Evolutionary conservation across 31 red algal genomes (phyloP).

Genomic region (Bonnemaisonia californica): DNA sequence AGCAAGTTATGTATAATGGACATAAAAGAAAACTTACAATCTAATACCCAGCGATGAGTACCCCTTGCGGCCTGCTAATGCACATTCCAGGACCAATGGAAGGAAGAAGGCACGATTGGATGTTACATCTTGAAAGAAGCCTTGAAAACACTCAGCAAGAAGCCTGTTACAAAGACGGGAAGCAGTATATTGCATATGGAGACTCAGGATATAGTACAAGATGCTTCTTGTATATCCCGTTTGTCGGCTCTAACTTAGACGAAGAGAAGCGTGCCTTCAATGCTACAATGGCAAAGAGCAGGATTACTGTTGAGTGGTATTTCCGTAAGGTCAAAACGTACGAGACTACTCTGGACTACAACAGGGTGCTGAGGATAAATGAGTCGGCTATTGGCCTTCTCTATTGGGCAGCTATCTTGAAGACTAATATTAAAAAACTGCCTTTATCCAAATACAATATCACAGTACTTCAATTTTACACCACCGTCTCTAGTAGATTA

Average conservation of each 20-base stretch:
- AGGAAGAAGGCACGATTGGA: too few relatives aligned
- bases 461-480: constrained; percentile 13
- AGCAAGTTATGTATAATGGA: too few relatives aligned
- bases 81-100: too few relatives aligned
- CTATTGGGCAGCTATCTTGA: neutral
- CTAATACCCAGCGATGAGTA: too few relatives aligned
- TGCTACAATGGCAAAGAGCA: neutral
- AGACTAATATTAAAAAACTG: constrained; percentile 4
- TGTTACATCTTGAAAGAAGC: too few relatives aligned
- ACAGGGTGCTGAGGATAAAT: too few relatives aligned
- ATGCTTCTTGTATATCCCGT: constrained; percentile 5
- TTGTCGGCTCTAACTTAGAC: neutral
- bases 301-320: constrained; percentile 24
- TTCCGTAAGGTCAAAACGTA: constrained; percentile 41
- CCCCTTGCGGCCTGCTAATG: too few relatives aligned
- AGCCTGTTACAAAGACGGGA: neutral
- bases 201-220: constrained; percentile 22
- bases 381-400: neutral
- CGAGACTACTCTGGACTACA: constrained; percentile 7
- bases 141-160: neutral
- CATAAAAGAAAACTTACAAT: too few relatives aligned
- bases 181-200: constrained; percentile 13
- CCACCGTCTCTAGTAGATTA: constrained; percentile 15
- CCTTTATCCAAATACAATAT: constrained; percentile 8
- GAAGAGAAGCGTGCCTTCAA: constrained; percentile 12